phyloP scores from a whole-genome alignment of 306 rosid genomes.

The Castanea crenata region DNA sequence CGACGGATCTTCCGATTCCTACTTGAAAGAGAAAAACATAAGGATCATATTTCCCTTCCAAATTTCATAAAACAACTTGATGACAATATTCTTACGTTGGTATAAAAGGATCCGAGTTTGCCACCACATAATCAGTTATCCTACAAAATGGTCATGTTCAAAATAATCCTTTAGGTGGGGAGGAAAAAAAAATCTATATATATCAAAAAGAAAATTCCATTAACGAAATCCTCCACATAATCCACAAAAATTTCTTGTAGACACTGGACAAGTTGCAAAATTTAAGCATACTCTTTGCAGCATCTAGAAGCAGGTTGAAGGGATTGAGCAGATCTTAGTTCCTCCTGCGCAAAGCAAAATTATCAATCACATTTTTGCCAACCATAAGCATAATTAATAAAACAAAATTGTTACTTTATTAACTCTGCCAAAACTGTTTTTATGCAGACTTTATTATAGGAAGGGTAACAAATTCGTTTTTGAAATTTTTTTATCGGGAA shows the following conservation, averaged over 20 bases:
- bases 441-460: conserved; percentile 1
- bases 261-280: not conserved
- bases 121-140: conserved; percentile 63
- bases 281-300: conserved; percentile 89
- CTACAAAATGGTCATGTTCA: conserved; percentile 42
- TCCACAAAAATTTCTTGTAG: not conserved
- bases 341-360: conserved; percentile 58
- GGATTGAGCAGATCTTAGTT: conserved; percentile 62
- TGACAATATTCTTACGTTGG: conserved; percentile 63
- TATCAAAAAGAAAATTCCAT: not conserved
- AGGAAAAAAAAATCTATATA: not conserved
- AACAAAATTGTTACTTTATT: not conserved
- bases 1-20: conserved; percentile 62
- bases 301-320: conserved; percentile 76
- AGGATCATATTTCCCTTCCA: conserved; percentile 18
- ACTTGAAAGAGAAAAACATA: conserved; percentile 33
- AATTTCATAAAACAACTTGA: conserved; percentile 8
- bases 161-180: not conserved
- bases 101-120: conserved; percentile 74
- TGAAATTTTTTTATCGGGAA: too few relatives aligned
- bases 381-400: not conserved
- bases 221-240: conserved; percentile 1
- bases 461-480: too few relatives aligned
- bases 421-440: not conserved
- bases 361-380: conserved; percentile 3